Evolutionary conservation across 2,329 filamentous ascomycete species (phyloP), one percentile per base, ranked within the genome.

Genomic region (Hortaea sp.): DNA sequence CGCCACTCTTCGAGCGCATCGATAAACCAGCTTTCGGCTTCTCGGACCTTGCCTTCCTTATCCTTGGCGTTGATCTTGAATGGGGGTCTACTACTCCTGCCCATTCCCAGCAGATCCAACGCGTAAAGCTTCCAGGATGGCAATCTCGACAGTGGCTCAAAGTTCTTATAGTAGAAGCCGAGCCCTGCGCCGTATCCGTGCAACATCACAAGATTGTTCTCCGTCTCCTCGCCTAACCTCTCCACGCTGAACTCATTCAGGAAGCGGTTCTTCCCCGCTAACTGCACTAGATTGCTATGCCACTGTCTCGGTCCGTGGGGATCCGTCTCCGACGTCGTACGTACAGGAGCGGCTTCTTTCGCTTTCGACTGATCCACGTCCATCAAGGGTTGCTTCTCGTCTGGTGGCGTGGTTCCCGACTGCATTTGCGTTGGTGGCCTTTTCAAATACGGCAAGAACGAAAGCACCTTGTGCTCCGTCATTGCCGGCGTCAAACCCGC

Each of bases 121-220:
- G 90, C 88, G 63, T 92, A 97, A 12, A 98, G 69, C 59, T 87
- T 89, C 81, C 92, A 94, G 29, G 89, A 88, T 29, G 76, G 73
- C 1, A 81, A 70, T 12, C 89, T 81, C 40, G 84, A 89, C 31
- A 98, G 69, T 5, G 83, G 81, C 66, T 98, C 92, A 50, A 94
- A 95, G 64, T 98, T 98, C 69, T 92, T 90, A 74, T 95, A 98
- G 74, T 94, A 98, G 69, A 98, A 97, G 20, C 90, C 92, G 0
- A 98, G 75, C 0, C 92, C 92, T 2, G 92, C 92, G 41, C 92
- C 92, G 65, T 98, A 98, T 50, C 92, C 92, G 63, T 98, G 92
- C 4, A 98, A 72, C 79, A 98, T 94, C 39, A 98, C 90, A 11
- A 98, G 73, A 39, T 87, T 92, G 60, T 97, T 83, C 41, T 94